phyloP scores from a whole-genome alignment of 2,329 filamentous ascomycete species.

The Diaporthe helianthi region DNA sequence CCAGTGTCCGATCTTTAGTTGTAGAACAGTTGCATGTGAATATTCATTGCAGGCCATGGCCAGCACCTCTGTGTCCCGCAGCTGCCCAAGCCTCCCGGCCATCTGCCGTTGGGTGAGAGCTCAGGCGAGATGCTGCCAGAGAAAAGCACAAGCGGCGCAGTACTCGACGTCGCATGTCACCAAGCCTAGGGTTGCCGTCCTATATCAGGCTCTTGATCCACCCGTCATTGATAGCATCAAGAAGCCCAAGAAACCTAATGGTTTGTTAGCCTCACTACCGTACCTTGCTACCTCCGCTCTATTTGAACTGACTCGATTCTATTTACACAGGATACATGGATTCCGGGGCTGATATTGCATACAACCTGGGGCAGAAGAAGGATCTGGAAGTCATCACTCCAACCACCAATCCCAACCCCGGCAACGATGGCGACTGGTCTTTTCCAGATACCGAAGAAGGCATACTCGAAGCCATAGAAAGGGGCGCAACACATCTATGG shows the following conservation, averaged over 20 bases:
- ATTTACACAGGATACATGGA: neutral
- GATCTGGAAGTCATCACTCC: constrained; percentile 1
- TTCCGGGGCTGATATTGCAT: constrained; percentile 13
- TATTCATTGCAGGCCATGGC: neutral
- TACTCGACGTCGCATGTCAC: neutral
- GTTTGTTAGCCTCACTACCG: constrained; percentile 30
- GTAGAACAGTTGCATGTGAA: neutral
- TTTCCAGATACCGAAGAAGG: constrained; percentile 2
- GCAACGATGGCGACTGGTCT: neutral
- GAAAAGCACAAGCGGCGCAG: neutral
- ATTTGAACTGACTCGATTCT: neutral
- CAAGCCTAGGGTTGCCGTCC: constrained; percentile 46
- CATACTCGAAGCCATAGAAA: constrained; percentile 3
- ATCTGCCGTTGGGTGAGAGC: neutral
- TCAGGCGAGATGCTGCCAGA: neutral
- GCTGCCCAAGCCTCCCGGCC: neutral
- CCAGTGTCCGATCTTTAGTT: neutral
- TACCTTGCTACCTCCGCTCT: no score
- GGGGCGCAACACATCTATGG: neutral
- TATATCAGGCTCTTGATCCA: constrained; percentile 55
- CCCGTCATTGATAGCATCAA: constrained; percentile 54
- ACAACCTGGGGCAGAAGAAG: neutral
- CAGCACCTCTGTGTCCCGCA: neutral
- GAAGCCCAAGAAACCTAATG: constrained; percentile 58
- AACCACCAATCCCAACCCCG: neutral